Evolutionary conservation across 305 asterid genomes (phyloP).

Genomic region (Fraxinus greggii): DNA sequence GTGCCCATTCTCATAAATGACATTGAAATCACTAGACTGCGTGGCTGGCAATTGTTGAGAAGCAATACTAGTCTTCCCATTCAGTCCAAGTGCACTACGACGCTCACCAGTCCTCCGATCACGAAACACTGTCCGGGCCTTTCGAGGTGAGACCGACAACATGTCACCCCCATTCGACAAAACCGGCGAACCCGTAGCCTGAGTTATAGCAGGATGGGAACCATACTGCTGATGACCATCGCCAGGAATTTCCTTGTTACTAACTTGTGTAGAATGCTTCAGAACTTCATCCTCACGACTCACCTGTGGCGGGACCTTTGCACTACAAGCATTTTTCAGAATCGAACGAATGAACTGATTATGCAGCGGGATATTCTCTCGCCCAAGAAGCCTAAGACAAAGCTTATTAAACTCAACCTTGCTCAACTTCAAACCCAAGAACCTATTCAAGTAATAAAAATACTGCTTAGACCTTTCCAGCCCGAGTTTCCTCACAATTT

Average conservation of each 20-base stretch:
- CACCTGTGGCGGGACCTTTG: slow-evolving; percentile 53
- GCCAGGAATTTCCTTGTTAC: slow-evolving; percentile 41
- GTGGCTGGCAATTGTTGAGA: slow-evolving; percentile 38
- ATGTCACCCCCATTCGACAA: slow-evolving; percentile 69
- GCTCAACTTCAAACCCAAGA: slow-evolving; percentile 60
- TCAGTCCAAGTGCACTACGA: slow-evolving; percentile 65
- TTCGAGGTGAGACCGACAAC: slow-evolving; percentile 72
- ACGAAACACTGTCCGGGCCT: slow-evolving; percentile 60
- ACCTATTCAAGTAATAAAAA: slow-evolving; percentile 52
- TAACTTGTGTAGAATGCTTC: slow-evolving; percentile 37
- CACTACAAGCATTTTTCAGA: slow-evolving; percentile 61
- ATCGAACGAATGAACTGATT: slow-evolving; percentile 59
- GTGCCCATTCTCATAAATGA: slow-evolving; percentile 56
- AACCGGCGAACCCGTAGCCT: slow-evolving; percentile 49
- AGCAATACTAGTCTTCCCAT: slow-evolving; percentile 47
- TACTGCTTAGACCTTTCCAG: slow-evolving; percentile 68
- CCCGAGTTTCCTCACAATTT: slow-evolving; percentile 55
- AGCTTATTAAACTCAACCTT: slow-evolving; percentile 68
- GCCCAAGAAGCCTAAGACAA: slow-evolving; percentile 51
- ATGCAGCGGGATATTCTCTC: slow-evolving; percentile 57
- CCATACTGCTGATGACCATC: slow-evolving; percentile 58
- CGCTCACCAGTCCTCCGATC: slow-evolving; percentile 59
- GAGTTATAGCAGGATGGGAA: slow-evolving; percentile 39
- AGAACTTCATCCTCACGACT: slow-evolving; percentile 39
- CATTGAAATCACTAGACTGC: slow-evolving; percentile 43